Base-by-base conservation (phyloP, 2,329 filamentous ascomycete genomes). In the Paecilomyces variotii region DNA sequence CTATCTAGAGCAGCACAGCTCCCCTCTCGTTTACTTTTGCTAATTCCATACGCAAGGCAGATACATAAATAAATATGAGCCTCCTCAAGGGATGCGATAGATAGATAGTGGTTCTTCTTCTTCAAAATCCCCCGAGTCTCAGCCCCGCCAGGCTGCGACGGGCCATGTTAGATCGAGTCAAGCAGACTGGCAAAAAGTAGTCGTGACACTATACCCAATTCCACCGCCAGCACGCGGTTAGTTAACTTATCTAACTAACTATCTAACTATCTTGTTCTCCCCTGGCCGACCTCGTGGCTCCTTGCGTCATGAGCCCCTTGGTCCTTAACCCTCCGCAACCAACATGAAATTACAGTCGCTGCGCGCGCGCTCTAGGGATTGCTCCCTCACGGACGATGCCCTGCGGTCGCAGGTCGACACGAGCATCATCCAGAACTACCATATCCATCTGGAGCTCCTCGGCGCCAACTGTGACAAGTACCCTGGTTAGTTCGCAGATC, bases 391-490 rank as follows among this genome's bases (percentile, higher is more conserved):
- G 14, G 50, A 26, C 25, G 25, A 52, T 25, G 25, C 27, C 10
- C 24, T 27, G 3, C 35, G 14, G 35, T 45, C 35, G 35, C 35
- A 45, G 39, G 39, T 52, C 50, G 50, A 52, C 27, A 25, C 24
- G n/a, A 24, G 50, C 27, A 27, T 14, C 19, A 26, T 52, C 25
- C 10, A 28, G 10, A 27, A 26, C 10, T 70, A 65, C 59, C 65
- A 71, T 30, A 72, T 75, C 61, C 64, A 61, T 45, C 60, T 76
- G 39, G 58, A 62, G 3, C 60, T 70, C 54, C 58, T 65, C 34
- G 66, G 64, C 56, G 64, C 64, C 58, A 68, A 67, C 54, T 65
- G 65, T 57, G 70, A 76, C 66, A 76, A 76, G 65, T 76, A 76
- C 62, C 74, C 74, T 65, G 74, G 74, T 76, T 60, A 57, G 69